phyloP scores from a whole-genome alignment of 2,329 filamentous ascomycete genomes.

The Didymella pinodella region DNA sequence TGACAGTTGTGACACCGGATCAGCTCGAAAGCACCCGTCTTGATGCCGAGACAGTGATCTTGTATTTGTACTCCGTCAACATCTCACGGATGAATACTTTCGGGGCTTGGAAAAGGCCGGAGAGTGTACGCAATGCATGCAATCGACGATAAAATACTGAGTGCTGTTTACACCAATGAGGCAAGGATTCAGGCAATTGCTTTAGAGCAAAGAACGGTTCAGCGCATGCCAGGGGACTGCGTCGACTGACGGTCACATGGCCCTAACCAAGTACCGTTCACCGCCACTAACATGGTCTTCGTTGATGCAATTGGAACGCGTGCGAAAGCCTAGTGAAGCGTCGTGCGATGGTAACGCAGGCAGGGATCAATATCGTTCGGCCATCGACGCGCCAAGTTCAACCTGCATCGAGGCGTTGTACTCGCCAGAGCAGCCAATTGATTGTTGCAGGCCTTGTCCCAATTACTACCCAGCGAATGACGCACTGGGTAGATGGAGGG shows the following conservation, averaged over 20 bases:
- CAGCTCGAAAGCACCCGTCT: constrained; percentile 32
- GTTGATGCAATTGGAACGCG: constrained; percentile 32
- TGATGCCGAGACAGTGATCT: constrained; percentile 30
- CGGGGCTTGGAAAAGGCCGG: not conserved
- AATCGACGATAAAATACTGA: constrained; percentile 8
- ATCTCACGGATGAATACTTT: not conserved
- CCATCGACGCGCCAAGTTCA: constrained; percentile 33
- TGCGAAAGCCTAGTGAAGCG: constrained; percentile 28
- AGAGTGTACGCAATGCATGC: constrained; percentile 6
- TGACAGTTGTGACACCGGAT: constrained; percentile 47
- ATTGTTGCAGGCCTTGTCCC: constrained; percentile 18
- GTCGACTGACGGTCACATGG: constrained; percentile 32
- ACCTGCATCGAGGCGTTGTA: constrained; percentile 33
- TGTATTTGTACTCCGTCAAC: constrained; percentile 15
- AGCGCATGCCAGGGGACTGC: constrained; percentile 26
- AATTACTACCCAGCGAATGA: constrained; percentile 37
- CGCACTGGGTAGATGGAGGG: constrained; percentile 39
- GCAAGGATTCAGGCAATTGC: constrained; percentile 4
- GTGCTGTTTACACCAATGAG: constrained; percentile 7
- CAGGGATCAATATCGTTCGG: constrained; percentile 29
- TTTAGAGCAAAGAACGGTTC: constrained; percentile 15
- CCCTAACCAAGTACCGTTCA: constrained; percentile 31
- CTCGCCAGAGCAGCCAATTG: constrained; percentile 41
- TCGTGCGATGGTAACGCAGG: constrained; percentile 36
- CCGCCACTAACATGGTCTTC: constrained; percentile 30